phyloP scores from a whole-genome alignment of 768 basidiomycete species.

The Trametes cingulata region DNA sequence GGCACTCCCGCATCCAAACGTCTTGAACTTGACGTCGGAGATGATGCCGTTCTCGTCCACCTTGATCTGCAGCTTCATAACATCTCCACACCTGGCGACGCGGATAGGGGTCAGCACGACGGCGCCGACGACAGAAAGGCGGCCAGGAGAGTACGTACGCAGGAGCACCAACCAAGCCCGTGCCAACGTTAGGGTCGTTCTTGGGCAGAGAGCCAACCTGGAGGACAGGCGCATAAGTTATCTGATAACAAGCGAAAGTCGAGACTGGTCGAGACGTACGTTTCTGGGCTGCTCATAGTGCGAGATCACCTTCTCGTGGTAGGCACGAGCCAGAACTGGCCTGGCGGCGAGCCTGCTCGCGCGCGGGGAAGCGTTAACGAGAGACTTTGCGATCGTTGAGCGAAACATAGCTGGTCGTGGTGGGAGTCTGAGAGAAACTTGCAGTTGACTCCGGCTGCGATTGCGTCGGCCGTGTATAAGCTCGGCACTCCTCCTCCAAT shows the following conservation, averaged over 20 bases:
- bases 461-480: slow-evolving; percentile 22
- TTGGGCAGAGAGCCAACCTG: slow-evolving; percentile 98
- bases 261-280: slow-evolving; percentile 55
- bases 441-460: slow-evolving; percentile 14
- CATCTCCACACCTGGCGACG: slow-evolving; percentile 81
- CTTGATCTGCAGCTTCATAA: slow-evolving; percentile 99
- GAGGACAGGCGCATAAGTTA: slow-evolving; percentile 38
- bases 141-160: slow-evolving; percentile 59
- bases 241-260: slow-evolving; percentile 54
- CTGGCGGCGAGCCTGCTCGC: slow-evolving; percentile 41
- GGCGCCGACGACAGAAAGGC: background rate
- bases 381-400: slow-evolving; percentile 54
- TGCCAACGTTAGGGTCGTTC: slow-evolving; percentile 88
- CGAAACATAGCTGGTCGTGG: slow-evolving; percentile 66
- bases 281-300: slow-evolving; percentile 98
- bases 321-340: slow-evolving; percentile 65
- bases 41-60: slow-evolving; percentile 95
- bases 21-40: slow-evolving; percentile 99
- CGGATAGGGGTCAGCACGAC: slow-evolving; percentile 21
- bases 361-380: slow-evolving; percentile 48
- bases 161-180: slow-evolving; percentile 96
- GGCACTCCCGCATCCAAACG: slow-evolving; percentile 97
- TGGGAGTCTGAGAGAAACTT: slow-evolving; percentile 17
- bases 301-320: slow-evolving; percentile 96
- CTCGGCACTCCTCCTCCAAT: slow-evolving; percentile 14